Conservation (phyloP, 2,329 filamentous ascomycete genomes). For the Pseudocercospora eumusae region DNA sequence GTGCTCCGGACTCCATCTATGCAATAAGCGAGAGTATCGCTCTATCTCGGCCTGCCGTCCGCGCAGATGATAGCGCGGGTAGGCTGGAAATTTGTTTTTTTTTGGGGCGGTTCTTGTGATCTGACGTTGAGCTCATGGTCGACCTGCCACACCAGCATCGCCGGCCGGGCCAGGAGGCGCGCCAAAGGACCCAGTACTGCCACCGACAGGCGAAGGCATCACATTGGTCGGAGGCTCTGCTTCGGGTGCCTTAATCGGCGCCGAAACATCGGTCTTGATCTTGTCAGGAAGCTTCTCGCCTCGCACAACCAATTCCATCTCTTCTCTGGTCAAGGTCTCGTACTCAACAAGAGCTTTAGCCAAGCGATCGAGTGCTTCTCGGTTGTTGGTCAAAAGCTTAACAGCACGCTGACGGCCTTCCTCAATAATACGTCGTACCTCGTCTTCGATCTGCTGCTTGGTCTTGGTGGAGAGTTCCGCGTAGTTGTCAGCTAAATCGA, state of each 20-base stretch:
- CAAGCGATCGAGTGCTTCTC: constrained; percentile 82
- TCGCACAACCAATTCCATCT: constrained; percentile 85
- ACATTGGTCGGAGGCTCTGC: neutral
- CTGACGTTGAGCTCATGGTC: constrained; percentile 3
- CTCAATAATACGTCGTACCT: constrained; percentile 82
- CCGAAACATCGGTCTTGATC: constrained; percentile 57
- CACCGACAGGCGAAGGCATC: constrained; percentile 5
- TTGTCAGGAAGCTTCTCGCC: constrained; percentile 79
- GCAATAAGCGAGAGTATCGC: neutral
- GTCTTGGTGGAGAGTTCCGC: constrained; percentile 80
- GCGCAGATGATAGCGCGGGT: neutral
- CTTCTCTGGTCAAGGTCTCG: constrained; percentile 84
- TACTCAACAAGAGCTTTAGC: constrained; percentile 91
- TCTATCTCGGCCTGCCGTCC: constrained; percentile 1
- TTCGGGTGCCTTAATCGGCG: constrained; percentile 69
- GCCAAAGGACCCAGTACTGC: neutral
- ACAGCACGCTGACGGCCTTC: constrained; percentile 75
- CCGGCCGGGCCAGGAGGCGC: constrained; percentile 9
- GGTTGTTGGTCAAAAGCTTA: constrained; percentile 69
- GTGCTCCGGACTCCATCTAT: constrained; percentile 9
- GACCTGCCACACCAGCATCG: constrained; percentile 4
- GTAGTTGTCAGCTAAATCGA: constrained; percentile 83
- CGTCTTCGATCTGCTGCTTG: constrained; percentile 79
- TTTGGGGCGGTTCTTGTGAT: neutral
- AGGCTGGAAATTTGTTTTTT: neutral